These are phyloP conservation scores for Yamadazyma taylorii DNA, from an alignment of 1,139 yeast species.

Conservation along the genomic window DNA sequence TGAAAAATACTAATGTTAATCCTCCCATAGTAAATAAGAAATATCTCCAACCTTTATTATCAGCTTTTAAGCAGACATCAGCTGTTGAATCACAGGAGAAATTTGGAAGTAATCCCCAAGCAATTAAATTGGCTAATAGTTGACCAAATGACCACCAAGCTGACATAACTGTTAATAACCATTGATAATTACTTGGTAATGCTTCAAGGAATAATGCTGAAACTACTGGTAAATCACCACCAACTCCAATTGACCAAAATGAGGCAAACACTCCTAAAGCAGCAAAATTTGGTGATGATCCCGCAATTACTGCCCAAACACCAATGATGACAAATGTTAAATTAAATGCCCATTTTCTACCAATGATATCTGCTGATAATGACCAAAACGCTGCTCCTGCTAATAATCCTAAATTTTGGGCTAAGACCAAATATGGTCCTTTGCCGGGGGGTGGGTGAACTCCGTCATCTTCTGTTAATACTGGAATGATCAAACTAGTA, in stretches of 20 bases:
- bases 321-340: slow-evolving; percentile 44
- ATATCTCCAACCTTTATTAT: slow-evolving; percentile 47
- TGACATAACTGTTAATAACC: slow-evolving; percentile 45
- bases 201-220: slow-evolving; percentile 47
- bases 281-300: slow-evolving; percentile 42
- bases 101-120: slow-evolving; percentile 43
- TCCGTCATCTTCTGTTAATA: slow-evolving; percentile 37
- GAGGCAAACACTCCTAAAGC: slow-evolving; percentile 39
- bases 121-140: slow-evolving; percentile 35
- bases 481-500: slow-evolving; percentile 34
- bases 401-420: slow-evolving; percentile 44
- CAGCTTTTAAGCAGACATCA: slow-evolving; percentile 27
- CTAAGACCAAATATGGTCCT: slow-evolving; percentile 40
- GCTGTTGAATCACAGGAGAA: slow-evolving; percentile 32
- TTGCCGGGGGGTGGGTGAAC: slow-evolving; percentile 35
- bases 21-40: slow-evolving; percentile 44
- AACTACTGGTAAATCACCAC: slow-evolving; percentile 47
- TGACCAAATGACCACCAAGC: slow-evolving; percentile 49
- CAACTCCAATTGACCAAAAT: slow-evolving; percentile 48
- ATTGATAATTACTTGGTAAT: slow-evolving; percentile 36
- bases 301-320: slow-evolving; percentile 37
- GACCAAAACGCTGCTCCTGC: slow-evolving; percentile 48
- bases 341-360: slow-evolving; percentile 46
- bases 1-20: slow-evolving; percentile 36
- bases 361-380: slow-evolving; percentile 40